Base-by-base conservation (phyloP, 495 filamentous ascomycete species). In the Aspergillus egyptiacus region DNA sequence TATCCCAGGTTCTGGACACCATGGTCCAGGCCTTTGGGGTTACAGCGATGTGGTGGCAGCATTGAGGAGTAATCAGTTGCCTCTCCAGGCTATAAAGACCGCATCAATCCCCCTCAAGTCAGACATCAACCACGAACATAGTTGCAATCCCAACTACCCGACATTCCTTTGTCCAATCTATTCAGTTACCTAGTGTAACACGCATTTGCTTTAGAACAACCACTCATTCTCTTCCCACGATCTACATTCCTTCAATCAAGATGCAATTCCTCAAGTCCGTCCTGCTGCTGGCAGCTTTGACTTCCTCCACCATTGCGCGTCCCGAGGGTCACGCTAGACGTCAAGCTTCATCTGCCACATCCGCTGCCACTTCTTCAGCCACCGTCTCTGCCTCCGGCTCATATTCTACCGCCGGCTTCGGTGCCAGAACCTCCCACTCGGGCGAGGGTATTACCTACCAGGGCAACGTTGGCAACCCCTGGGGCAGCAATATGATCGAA, bases 401-500 rank as follows among this genome's bases (percentile, higher is more conserved):
- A 23, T 57, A 48, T 46, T 60, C 65, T 1, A 65, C 55, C 27
- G 17, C 48, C 9, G 61, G 61, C 31, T 71, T 70, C 55, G 68
- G 70, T 27, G 43, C 47, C 27, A 42, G 36, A 14, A 73, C 68
- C 46, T 20, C n/a, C 19, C 24, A 20, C 36, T 34, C 36, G 1
- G 46, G 46, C n/a, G 14, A 17, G 2, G 69, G 64, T 15, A 58
- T 59, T 36, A 66, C 57, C 50, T 73, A 73, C 61, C 13, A 51
- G 8, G 73, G 74, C 50, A 78, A 80, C 60, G 61, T 71, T 18
- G 76, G 76, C 36, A 59, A 43, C 28, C 72, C 76, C 19, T 75
- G 74, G 56, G 73, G 75, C 41, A 71, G 72, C 64, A 79, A 79
- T 59, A 74, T 79, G 48, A 73, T 74, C 49, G 54, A 69, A 40